A percentile compares a stretch with the other conserved stretches of the same genome.
phyloP scores from a whole-genome alignment of 2,329 filamentous ascomycete genomes.

The Fusarium sp. region DNA sequence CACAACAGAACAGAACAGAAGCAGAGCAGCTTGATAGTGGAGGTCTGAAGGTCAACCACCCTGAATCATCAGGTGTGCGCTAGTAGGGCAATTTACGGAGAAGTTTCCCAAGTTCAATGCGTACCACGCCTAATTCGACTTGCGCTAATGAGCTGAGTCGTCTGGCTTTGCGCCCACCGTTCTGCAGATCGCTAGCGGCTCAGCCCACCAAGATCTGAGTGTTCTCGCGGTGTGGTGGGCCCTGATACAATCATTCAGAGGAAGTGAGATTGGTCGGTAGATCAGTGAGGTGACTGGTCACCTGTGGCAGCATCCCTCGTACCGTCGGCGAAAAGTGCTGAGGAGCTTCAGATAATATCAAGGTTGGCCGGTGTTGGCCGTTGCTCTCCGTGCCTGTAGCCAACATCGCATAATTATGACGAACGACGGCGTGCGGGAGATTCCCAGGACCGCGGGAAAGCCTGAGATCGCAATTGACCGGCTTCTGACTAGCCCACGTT shows the following conservation, averaged over 20 bases:
- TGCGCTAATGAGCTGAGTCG: slow-evolving; percentile 46
- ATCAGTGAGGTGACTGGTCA: slow-evolving; percentile 46
- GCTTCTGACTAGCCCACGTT: slow-evolving; percentile 41
- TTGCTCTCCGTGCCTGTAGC: slow-evolving; percentile 12
- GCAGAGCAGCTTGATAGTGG: slow-evolving; percentile 8
- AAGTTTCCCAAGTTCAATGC: slow-evolving; percentile 23
- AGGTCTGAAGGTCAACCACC: slow-evolving; percentile 23
- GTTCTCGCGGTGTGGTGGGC: slow-evolving; percentile 41
- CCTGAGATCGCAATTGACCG: slow-evolving; percentile 45
- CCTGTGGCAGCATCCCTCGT: slow-evolving; percentile 26
- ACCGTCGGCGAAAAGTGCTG: slow-evolving; percentile 15
- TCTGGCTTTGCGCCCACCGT: slow-evolving; percentile 45
- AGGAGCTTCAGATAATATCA: slow-evolving; percentile 12
- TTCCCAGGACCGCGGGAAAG: slow-evolving; percentile 45
- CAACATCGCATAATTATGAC: slow-evolving; percentile 24
- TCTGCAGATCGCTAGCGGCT: slow-evolving; percentile 47
- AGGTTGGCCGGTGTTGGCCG: slow-evolving; percentile 18
- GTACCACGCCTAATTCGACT: slow-evolving; percentile 30
- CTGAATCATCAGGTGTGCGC: slow-evolving; percentile 28
- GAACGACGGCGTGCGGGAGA: slow-evolving; percentile 45
- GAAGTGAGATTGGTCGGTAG: slow-evolving; percentile 46
- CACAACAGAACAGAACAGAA: neutral
- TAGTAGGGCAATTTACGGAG: slow-evolving; percentile 28
- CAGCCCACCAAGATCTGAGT: slow-evolving; percentile 47
- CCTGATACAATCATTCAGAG: slow-evolving; percentile 34